Evolutionary conservation across 371 early-diverging fungal species (phyloP).

Genomic region (Mortierella sp.): DNA sequence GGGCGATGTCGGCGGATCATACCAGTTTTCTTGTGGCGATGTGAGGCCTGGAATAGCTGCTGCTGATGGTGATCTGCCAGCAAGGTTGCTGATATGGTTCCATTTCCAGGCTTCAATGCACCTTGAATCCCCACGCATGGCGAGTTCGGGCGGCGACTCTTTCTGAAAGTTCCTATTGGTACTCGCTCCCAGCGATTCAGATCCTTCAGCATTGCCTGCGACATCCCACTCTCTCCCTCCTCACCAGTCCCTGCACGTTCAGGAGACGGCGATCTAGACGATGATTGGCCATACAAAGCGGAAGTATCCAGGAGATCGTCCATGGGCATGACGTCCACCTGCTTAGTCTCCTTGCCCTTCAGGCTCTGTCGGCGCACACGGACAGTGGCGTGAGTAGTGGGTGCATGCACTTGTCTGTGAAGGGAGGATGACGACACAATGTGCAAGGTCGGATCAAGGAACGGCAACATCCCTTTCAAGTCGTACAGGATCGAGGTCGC

Average conservation of each 20-base stretch:
- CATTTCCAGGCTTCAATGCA: slow-evolving; percentile 46
- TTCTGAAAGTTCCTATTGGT: slow-evolving; percentile 69
- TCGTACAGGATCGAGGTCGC: slow-evolving; percentile 5
- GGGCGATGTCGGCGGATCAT: slow-evolving; percentile 18
- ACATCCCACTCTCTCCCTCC: slow-evolving; percentile 45
- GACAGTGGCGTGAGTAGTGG: neutral
- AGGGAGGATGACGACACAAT: slow-evolving; percentile 14
- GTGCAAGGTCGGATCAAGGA: slow-evolving; percentile 27
- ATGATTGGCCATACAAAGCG: slow-evolving; percentile 61
- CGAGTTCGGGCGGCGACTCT: slow-evolving; percentile 48
- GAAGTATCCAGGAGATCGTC: slow-evolving; percentile 71
- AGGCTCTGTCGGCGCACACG: slow-evolving; percentile 20
- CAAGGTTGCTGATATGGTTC: slow-evolving; percentile 39
- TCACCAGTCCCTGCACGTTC: slow-evolving; percentile 22
- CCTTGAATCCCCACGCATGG: slow-evolving; percentile 41
- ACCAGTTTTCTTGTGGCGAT: slow-evolving; percentile 5
- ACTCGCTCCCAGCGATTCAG: slow-evolving; percentile 70
- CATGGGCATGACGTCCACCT: slow-evolving; percentile 57
- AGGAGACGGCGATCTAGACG: slow-evolving; percentile 65
- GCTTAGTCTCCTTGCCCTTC: slow-evolving; percentile 29
- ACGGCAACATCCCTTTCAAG: slow-evolving; percentile 28
- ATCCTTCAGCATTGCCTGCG: slow-evolving; percentile 60
- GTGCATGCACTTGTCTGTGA: neutral
- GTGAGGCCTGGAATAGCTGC: slow-evolving; percentile 20
- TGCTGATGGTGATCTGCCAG: slow-evolving; percentile 36